A percentile compares a stretch with the other conserved stretches of the same genome.
These are phyloP conservation scores for Parmelia sp. DNA, from an alignment of 495 filamentous ascomycete genomes.

Conservation along the genomic window DNA sequence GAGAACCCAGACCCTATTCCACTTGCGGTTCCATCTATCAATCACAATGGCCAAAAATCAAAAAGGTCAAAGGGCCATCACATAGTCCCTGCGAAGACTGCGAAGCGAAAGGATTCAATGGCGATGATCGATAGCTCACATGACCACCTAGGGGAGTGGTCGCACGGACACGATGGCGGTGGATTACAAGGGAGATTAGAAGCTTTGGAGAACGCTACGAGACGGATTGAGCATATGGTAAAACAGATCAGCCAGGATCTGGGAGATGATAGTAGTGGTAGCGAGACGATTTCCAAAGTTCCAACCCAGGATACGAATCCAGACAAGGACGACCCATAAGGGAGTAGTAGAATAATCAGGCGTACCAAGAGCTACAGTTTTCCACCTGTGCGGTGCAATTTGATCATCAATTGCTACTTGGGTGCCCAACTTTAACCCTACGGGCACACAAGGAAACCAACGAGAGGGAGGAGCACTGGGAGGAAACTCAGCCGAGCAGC, in stretches of 20 bases:
- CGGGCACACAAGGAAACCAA: too few relatives aligned
- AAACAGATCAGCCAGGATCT: conserved; percentile 24
- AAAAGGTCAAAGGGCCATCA: neutral
- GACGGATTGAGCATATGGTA: conserved; percentile 32
- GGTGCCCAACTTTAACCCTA: neutral
- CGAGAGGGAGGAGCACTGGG: too few relatives aligned
- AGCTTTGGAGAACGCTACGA: conserved; percentile 28
- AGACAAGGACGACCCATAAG: neutral
- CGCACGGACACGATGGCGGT: conserved; percentile 26
- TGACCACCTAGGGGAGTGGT: conserved; percentile 24
- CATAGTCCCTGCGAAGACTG: conserved; percentile 9
- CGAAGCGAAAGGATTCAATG: conserved; percentile 29
- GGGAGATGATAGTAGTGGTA: conserved; percentile 18
- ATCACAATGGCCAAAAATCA: conserved; percentile 17
- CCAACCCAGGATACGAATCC: neutral
- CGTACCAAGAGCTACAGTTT: too few relatives aligned
- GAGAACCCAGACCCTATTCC: conserved; percentile 37
- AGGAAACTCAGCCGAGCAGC: too few relatives aligned
- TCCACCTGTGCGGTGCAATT: too few relatives aligned
- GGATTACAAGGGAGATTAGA: conserved; percentile 28
- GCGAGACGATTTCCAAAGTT: neutral
- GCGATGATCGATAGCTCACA: conserved; percentile 27
- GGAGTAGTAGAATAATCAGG: neutral
- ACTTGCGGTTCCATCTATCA: conserved; percentile 12
- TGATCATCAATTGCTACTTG: too few relatives aligned